These are phyloP conservation scores for Elasticomyces elasticus DNA, from an alignment of 495 filamentous ascomycete genomes.

Conservation along the genomic window DNA sequence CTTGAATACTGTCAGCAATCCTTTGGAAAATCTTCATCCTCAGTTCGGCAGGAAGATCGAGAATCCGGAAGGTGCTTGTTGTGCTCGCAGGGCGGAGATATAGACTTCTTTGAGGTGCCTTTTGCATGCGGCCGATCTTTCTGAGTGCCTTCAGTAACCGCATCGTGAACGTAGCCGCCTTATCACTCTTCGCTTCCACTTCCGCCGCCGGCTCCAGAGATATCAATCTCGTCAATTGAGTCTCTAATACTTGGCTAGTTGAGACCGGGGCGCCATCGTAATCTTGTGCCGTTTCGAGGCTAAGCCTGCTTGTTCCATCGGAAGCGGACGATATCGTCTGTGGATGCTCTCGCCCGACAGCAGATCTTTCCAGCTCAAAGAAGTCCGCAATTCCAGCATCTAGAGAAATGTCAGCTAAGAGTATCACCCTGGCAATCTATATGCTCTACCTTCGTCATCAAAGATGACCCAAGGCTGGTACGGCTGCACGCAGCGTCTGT, in stretches of 20 bases:
- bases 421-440: background rate
- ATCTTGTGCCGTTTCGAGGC: too few species aligned
- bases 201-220: too few species aligned
- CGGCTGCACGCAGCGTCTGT: too few species aligned
- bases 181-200: background rate
- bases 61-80: too few species aligned
- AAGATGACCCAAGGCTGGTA: background rate
- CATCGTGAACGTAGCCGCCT: background rate
- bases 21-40: background rate
- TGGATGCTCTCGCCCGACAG: background rate
- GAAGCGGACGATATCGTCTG: too few species aligned
- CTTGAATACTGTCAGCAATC: background rate
- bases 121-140: too few species aligned
- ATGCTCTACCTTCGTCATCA: background rate
- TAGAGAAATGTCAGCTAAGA: background rate
- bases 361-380: background rate
- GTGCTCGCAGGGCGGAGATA: too few species aligned
- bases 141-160: too few species aligned
- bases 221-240: too few species aligned
- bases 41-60: background rate
- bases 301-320: too few species aligned
- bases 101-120: background rate
- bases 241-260: too few species aligned
- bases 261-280: too few species aligned
- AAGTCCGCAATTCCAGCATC: background rate